Evolutionary conservation across 495 filamentous ascomycete genomes (phyloP), one percentile per base, ranked within the genome.

Genomic region (Corynascus novoguineensis): DNA sequence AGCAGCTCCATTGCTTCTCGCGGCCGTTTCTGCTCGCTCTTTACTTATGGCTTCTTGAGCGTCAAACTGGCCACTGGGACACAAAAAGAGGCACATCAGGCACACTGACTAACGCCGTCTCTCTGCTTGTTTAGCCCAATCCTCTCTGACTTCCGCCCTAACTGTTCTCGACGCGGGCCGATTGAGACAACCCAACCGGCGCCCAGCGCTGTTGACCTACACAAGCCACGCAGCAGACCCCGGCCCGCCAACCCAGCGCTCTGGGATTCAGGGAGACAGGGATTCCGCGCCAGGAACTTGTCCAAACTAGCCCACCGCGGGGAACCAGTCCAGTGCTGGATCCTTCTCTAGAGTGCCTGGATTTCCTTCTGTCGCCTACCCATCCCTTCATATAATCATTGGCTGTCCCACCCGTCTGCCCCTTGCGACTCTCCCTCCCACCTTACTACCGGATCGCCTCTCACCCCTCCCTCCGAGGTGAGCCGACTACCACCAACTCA

Each of bases 361-460:
- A 55, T 45, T 49, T 50, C 60, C 41, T 41, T 58, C 53, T 21
- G 41, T 34, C 42, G 47, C 17, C 58, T 22, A 51, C 52, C 55
- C 60, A 62, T 56, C 61, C 62, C 61, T 64, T 73, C 71, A 71
- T 75, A 74, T 73, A 75, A 67, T 59, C 61, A 54, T 68, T 67
- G 45, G 52, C 37, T 53, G 8, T n/a, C 68, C 70, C 70, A 59
- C 60, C 65, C 64, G 55, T 58, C 59, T 61, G 57, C 64, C 65
- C 47, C 53, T 61, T 56, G 59, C 50, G 53, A 56, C 47, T 65
- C 63, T 62, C 61, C 68, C 31, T 24, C 58, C 64, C 53, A 48
- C 62, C 59, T 63, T 63, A 66, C 67, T 73, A 67, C 66, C 68
- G 69, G 66, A 64, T 41, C 63, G 63, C 59, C 59, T 64, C 59